These are phyloP conservation scores for Cystobasidium tubakii DNA, from an alignment of 768 basidiomycete species.

Conservation along the genomic window DNA sequence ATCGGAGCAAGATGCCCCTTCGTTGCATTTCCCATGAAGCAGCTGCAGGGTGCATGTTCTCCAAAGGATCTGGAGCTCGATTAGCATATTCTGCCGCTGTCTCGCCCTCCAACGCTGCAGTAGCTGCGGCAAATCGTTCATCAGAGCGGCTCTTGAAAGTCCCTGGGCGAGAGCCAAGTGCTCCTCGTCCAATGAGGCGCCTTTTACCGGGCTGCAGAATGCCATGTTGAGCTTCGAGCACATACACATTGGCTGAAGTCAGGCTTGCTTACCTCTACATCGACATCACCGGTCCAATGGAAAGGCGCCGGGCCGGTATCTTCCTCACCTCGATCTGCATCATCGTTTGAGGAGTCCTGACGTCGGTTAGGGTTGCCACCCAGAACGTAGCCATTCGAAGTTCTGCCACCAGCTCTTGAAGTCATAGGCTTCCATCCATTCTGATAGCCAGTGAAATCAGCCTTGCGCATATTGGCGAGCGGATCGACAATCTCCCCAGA, in stretches of 20 bases:
- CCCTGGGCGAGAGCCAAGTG: background rate
- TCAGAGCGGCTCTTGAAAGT: constrained; percentile 1
- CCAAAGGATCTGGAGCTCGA: background rate
- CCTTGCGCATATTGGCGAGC: background rate
- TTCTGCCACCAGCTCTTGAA: background rate
- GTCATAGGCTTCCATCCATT: background rate
- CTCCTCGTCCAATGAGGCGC: background rate
- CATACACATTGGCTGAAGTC: background rate
- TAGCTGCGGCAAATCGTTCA: constrained; percentile 8
- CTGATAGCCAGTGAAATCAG: background rate
- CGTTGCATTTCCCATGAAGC: constrained; percentile 16
- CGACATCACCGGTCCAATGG: background rate
- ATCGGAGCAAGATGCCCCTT: background rate
- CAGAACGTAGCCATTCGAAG: background rate
- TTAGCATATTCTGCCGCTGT: background rate
- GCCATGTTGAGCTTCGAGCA: background rate
- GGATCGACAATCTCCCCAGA: background rate
- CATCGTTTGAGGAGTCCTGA: background rate
- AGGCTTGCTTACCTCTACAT: background rate
- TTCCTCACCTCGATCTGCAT: background rate
- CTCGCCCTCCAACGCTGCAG: background rate
- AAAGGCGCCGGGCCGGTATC: background rate
- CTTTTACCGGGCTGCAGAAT: background rate
- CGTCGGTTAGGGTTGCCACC: background rate
- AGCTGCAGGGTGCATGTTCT: background rate